Evolutionary conservation across 352 stramenopile species (phyloP).

Genomic region (Pythium utonaiense): DNA sequence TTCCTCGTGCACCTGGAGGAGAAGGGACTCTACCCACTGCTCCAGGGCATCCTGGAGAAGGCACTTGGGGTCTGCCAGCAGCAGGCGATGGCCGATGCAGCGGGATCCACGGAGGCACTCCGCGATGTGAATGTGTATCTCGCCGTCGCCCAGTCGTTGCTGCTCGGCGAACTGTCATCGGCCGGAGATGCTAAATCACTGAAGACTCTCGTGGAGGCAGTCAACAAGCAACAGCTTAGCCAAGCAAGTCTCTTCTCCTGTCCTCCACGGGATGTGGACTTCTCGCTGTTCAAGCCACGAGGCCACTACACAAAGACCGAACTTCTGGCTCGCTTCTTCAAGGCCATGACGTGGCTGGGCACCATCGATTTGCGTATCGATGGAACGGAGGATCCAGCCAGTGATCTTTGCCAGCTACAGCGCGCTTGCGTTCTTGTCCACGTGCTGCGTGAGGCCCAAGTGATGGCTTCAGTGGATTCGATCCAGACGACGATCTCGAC

Average conservation of each 20-base stretch:
- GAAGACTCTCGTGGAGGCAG: background rate
- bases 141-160: background rate
- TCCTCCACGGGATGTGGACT: conserved; percentile 16
- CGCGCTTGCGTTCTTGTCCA: conserved; percentile 19
- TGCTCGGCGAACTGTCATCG: background rate
- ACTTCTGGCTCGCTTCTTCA: conserved; percentile 17
- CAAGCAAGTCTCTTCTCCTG: conserved; percentile 5
- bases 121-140: conserved; percentile 6
- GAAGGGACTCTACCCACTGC: conserved; percentile 10
- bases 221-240: background rate
- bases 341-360: conserved; percentile 25
- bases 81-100: background rate
- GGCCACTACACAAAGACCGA: conserved; percentile 26
- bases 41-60: conserved; percentile 3
- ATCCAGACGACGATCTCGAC: conserved; percentile 14
- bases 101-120: background rate
- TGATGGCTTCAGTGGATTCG: background rate
- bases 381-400: conserved; percentile 13
- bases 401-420: conserved; percentile 20
- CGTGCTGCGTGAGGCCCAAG: conserved; percentile 15
- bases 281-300: conserved; percentile 29
- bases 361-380: conserved; percentile 27
- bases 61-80: background rate
- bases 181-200: too few species aligned
- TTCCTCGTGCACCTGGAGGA: conserved; percentile 24